Percentiles rank a stretch among this genome's conserved stretches.
phyloP scores from a whole-genome alignment of 768 basidiomycete species.

The Candolleomyces aberdarensis region DNA sequence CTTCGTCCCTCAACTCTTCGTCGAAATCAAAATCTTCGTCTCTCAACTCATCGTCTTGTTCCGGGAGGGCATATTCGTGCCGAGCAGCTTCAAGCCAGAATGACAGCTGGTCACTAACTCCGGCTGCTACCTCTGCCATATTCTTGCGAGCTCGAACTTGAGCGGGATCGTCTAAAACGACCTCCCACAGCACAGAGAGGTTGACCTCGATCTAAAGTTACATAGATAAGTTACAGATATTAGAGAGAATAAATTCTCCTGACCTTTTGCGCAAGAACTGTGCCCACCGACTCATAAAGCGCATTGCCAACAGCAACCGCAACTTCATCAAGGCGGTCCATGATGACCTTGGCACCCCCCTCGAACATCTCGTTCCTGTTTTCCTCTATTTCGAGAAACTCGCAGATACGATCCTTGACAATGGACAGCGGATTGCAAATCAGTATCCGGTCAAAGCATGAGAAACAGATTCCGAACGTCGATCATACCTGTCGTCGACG shows the following conservation, averaged over 20 bases:
- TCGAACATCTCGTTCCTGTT: slow-evolving; percentile 50
- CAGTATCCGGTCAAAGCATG: too few relatives aligned
- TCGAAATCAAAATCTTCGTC: too few relatives aligned
- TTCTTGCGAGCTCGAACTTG: slow-evolving; percentile 38
- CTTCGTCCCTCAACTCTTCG: too few relatives aligned
- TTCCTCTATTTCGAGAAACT: slow-evolving; percentile 23
- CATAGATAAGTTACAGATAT: neutral
- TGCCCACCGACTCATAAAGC: slow-evolving; percentile 39
- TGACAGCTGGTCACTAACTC: slow-evolving; percentile 39
- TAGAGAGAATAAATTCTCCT: neutral
- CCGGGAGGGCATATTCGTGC: neutral
- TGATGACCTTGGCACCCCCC: slow-evolving; percentile 46
- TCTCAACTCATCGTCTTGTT: neutral
- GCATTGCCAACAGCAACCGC: slow-evolving; percentile 48
- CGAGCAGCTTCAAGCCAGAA: slow-evolving; percentile 40
- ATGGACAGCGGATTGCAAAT: too few relatives aligned
- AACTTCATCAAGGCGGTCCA: slow-evolving; percentile 42
- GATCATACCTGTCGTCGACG: too few relatives aligned
- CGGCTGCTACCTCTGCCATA: slow-evolving; percentile 32
- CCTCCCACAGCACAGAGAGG: slow-evolving; percentile 60
- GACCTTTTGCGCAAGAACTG: slow-evolving; percentile 53
- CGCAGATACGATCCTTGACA: slow-evolving; percentile 32
- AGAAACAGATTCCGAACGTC: too few relatives aligned
- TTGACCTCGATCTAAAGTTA: slow-evolving; percentile 32
- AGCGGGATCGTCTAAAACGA: slow-evolving; percentile 42